These are phyloP conservation scores for Phialophora tarda DNA, from an alignment of 2,329 filamentous ascomycete genomes.

Conservation along the genomic window DNA sequence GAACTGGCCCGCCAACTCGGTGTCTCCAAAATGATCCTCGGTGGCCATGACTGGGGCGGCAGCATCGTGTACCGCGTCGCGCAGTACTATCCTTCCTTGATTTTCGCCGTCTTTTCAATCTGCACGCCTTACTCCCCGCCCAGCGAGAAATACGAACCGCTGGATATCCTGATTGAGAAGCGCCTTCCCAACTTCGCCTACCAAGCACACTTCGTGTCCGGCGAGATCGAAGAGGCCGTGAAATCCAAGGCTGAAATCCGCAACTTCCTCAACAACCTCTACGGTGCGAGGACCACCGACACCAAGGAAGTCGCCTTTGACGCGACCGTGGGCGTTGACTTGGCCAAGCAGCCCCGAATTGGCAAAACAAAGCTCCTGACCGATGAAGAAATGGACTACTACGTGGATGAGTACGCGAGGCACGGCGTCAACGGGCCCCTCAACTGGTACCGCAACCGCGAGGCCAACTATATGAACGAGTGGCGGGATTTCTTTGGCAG, in stretches of 20 bases:
- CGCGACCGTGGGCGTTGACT: conserved; percentile 65
- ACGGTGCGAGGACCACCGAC: conserved; percentile 66
- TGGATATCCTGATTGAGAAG: conserved; percentile 65
- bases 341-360: conserved; percentile 67
- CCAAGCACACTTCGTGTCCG: conserved; percentile 77
- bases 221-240: conserved; percentile 66
- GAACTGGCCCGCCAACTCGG: conserved; percentile 68
- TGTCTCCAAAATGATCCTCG: conserved; percentile 71
- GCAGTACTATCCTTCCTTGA: conserved; percentile 72
- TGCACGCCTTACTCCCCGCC: conserved; percentile 76
- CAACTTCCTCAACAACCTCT: conserved; percentile 73
- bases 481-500: conserved; percentile 44
- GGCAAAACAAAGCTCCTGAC: conserved; percentile 60
- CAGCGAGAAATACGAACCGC: conserved; percentile 56
- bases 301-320: conserved; percentile 63
- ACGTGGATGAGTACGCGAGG: conserved; percentile 72
- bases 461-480: conserved; percentile 80
- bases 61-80: conserved; percentile 75
- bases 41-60: conserved; percentile 93
- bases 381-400: conserved; percentile 76
- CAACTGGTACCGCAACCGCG: conserved; percentile 83
- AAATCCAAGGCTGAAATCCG: conserved; percentile 67
- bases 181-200: conserved; percentile 75
- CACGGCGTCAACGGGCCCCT: conserved; percentile 78
- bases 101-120: conserved; percentile 76